phyloP scores from a whole-genome alignment of 805 yeast species.

The Yarrowia phangngaensis region DNA sequence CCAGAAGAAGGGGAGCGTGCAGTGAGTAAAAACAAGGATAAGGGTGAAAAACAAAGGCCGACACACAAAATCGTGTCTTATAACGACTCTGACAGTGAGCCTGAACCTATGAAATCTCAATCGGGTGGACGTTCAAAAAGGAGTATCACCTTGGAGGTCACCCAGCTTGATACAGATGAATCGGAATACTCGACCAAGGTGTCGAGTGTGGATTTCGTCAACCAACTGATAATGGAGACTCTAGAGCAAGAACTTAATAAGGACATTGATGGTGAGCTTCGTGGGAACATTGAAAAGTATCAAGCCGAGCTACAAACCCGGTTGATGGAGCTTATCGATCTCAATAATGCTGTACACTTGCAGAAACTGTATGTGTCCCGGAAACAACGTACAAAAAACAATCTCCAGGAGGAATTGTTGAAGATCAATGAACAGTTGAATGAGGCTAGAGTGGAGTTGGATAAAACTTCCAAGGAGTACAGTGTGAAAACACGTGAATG shows the following conservation, averaged over 20 bases:
- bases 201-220: slow-evolving; percentile 10
- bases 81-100: neutral
- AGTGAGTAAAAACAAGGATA: too few species aligned
- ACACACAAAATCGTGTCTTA: too few species aligned
- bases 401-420: neutral
- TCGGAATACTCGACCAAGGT: slow-evolving; percentile 3
- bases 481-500: neutral
- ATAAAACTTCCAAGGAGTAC: neutral
- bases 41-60: too few species aligned
- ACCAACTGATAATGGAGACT: slow-evolving; percentile 6
- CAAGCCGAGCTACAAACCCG: neutral
- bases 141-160: slow-evolving; percentile 3
- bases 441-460: slow-evolving; percentile 1
- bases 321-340: slow-evolving; percentile 2
- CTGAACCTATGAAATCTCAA: neutral
- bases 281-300: slow-evolving; percentile 1
- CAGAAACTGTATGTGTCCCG: neutral
- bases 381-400: neutral
- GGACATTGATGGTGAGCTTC: neutral
- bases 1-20: neutral
- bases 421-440: slow-evolving; percentile 1
- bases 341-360: slow-evolving; percentile 2
- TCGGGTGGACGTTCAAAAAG: neutral
- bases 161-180: slow-evolving; percentile 7
- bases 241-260: slow-evolving; percentile 1